Percentiles rank a stretch among this genome's conserved stretches.
These are phyloP conservation scores for Allomyces macrogynus DNA, from an alignment of 192 early-diverging fungal species.

Conservation along the genomic window DNA sequence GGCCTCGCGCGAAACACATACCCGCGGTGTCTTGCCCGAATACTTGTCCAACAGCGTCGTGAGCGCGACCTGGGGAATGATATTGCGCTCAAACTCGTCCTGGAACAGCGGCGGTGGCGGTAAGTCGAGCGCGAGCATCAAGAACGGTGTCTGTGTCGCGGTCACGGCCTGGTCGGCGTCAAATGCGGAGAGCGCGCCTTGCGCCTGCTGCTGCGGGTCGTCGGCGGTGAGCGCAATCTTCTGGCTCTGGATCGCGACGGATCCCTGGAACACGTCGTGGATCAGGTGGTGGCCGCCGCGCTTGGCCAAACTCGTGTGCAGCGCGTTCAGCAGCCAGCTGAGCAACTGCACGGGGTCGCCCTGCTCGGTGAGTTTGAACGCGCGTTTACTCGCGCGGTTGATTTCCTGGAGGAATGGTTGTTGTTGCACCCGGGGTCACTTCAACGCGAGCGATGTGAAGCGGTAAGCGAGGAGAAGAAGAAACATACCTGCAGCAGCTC, in stretches of 20 bases:
- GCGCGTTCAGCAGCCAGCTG: conserved; percentile 75
- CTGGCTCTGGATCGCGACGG: conserved; percentile 53
- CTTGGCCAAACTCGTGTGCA: conserved; percentile 63
- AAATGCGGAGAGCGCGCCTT: conserved; percentile 12
- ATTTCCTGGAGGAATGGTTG: conserved; percentile 37
- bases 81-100: conserved; percentile 60
- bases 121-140: conserved; percentile 71
- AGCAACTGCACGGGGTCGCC: conserved; percentile 73
- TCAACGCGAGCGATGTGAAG: not conserved
- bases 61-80: conserved; percentile 86
- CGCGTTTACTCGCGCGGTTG: conserved; percentile 50
- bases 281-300: conserved; percentile 40
- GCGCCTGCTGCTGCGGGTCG: conserved; percentile 10
- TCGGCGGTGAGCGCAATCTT: conserved; percentile 14
- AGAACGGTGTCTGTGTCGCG: conserved; percentile 41
- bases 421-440: not conserved
- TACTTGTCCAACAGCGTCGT: conserved; percentile 61
- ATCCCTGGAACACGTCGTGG: conserved; percentile 68
- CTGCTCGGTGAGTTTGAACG: conserved; percentile 58
- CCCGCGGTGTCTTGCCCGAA: conserved; percentile 51
- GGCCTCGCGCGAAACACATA: no score
- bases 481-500: conserved; percentile 60
- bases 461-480: not conserved
- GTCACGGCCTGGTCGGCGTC: conserved; percentile 25
- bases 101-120: conserved; percentile 80